These are phyloP conservation scores for Cercospora sp. DNA, from an alignment of 2,329 filamentous ascomycete genomes.

Conservation along the genomic window DNA sequence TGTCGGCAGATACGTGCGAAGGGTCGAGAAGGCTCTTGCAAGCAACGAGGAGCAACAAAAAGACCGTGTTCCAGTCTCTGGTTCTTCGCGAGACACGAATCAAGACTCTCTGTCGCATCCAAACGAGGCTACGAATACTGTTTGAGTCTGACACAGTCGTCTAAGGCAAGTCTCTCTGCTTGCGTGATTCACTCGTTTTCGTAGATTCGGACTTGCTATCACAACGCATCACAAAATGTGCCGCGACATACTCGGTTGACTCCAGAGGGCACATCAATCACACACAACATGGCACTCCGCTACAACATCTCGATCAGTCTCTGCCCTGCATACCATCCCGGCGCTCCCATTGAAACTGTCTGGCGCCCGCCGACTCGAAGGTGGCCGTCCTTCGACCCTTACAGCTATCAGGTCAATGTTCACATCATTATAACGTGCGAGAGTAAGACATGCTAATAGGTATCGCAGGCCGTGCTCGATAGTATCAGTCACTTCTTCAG, in stretches of 20 bases:
- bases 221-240: no score
- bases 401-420: neutral
- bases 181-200: slow-evolving; percentile 54
- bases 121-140: slow-evolving; percentile 47
- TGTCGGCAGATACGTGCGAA: slow-evolving; percentile 51
- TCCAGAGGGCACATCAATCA: neutral
- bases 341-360: neutral
- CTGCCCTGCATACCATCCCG: neutral
- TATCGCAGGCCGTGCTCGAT: neutral
- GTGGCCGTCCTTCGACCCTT: neutral
- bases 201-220: neutral
- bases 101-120: neutral
- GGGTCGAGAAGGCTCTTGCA: slow-evolving; percentile 4
- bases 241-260: neutral
- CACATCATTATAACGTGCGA: neutral
- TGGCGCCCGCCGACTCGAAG: neutral
- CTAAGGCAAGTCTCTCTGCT: slow-evolving; percentile 50
- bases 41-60: neutral
- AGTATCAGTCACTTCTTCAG: neutral
- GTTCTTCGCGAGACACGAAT: neutral
- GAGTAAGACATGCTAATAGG: neutral
- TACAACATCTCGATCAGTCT: neutral
- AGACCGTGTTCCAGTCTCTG: neutral
- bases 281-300: neutral
- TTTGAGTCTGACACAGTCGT: slow-evolving; percentile 42